phyloP scores from a whole-genome alignment of 306 rosid genomes.

The Prunus padus region DNA sequence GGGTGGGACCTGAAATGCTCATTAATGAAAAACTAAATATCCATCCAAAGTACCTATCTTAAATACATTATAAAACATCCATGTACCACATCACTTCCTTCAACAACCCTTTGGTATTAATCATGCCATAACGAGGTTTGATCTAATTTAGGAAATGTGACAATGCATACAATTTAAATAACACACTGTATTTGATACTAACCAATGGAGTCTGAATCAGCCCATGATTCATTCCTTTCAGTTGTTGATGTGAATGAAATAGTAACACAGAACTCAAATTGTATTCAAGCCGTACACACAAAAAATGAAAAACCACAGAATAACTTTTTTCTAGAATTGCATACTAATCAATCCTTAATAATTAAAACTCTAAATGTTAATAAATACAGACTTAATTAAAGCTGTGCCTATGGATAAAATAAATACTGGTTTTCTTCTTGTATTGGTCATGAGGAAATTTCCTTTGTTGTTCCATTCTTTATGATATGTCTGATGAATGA shows the following conservation, averaged over 20 bases:
- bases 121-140: neutral
- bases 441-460: neutral
- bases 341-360: neutral
- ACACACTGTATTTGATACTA: neutral
- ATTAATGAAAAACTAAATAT: neutral
- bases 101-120: neutral
- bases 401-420: no score
- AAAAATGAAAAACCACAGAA: no score
- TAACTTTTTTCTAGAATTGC: no score
- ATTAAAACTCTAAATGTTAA: neutral
- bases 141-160: neutral
- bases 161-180: neutral
- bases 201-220: neutral
- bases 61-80: neutral
- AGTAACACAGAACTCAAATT: neutral
- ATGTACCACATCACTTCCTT: neutral
- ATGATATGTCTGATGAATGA: neutral
- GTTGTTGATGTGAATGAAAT: neutral
- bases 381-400: no score
- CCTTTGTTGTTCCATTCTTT: neutral
- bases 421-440: neutral
- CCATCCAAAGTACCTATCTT: no score
- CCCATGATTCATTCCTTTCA: neutral
- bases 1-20: no score
- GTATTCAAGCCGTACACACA: no score